Percentiles rank a stretch among this genome's conserved stretches.
These are phyloP conservation scores for Neofusicoccum kwambonambiense DNA, from an alignment of 2,329 filamentous ascomycete genomes.

Conservation along the genomic window DNA sequence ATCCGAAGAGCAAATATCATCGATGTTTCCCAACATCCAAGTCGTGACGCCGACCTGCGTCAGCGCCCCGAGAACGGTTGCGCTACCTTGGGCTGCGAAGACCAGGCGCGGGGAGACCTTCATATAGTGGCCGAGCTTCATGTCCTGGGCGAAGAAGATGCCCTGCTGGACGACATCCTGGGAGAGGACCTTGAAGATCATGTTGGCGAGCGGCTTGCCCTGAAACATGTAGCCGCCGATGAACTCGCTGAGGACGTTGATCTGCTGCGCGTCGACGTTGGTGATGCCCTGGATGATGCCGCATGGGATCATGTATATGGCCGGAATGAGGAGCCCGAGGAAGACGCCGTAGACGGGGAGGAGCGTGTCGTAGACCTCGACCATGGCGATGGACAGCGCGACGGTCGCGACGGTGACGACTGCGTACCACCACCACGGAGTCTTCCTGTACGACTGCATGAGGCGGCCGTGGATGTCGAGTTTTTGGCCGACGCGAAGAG, in stretches of 20 bases:
- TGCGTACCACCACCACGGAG: conserved; percentile 44
- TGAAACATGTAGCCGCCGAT: conserved; percentile 72
- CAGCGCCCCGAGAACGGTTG: conserved; percentile 65
- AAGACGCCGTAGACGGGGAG: conserved; percentile 15
- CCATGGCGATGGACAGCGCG: conserved; percentile 22
- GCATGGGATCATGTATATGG: conserved; percentile 13
- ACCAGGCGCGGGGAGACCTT: conserved; percentile 63
- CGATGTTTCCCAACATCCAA: conserved; percentile 56
- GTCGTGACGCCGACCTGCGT: conserved; percentile 66
- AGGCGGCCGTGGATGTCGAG: conserved; percentile 36
- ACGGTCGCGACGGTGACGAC: conserved; percentile 54
- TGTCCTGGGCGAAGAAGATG: conserved; percentile 17
- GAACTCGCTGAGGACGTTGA: conserved; percentile 58
- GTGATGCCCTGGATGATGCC: conserved; percentile 19
- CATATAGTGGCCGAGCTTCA: conserved; percentile 48
- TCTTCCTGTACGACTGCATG: conserved; percentile 32
- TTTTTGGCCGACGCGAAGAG: conserved; percentile 8
- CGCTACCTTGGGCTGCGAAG: conserved; percentile 65
- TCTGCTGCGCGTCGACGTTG: conserved; percentile 21
- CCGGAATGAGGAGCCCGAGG: conserved; percentile 10
- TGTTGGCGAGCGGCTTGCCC: conserved; percentile 68
- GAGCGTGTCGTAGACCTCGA: conserved; percentile 9
- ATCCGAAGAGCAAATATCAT: conserved; percentile 57
- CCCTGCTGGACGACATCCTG: conserved; percentile 18
- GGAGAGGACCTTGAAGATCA: conserved; percentile 38